phyloP scores from a whole-genome alignment of 192 early-diverging fungal genomes.

The Dissophora globulifera region DNA sequence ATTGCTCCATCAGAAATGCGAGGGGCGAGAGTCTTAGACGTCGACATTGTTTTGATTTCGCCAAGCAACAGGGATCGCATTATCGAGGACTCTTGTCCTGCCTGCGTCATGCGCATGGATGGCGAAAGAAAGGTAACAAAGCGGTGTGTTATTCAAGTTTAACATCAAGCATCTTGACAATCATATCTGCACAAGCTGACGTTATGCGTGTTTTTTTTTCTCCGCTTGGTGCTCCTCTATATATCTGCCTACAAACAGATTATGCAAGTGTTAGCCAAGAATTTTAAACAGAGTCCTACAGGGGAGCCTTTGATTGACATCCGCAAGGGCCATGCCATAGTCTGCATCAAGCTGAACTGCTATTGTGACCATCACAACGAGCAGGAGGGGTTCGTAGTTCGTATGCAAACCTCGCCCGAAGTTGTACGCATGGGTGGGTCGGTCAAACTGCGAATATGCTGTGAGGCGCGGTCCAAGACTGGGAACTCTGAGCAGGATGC shows the following conservation, averaged over 20 bases:
- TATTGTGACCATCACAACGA: slow-evolving; percentile 52
- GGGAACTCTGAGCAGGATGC: slow-evolving; percentile 35
- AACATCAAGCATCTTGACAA: no score
- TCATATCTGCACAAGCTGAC: no score
- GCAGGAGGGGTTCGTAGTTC: slow-evolving; percentile 48
- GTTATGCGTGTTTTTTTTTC: no score
- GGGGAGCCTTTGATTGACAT: slow-evolving; percentile 49
- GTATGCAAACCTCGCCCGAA: slow-evolving; percentile 36
- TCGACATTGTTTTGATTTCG: slow-evolving; percentile 45
- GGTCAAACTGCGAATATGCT: slow-evolving; percentile 51
- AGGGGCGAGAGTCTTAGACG: slow-evolving; percentile 47
- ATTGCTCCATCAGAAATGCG: slow-evolving; percentile 44
- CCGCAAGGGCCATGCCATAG: slow-evolving; percentile 42
- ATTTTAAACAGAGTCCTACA: slow-evolving; percentile 42
- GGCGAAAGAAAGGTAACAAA: slow-evolving; percentile 40
- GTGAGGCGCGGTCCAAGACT: slow-evolving; percentile 44
- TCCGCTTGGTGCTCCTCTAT: no score
- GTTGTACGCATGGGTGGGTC: slow-evolving; percentile 47
- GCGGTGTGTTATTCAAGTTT: no score
- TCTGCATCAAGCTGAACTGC: slow-evolving; percentile 52
- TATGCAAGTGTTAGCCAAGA: slow-evolving; percentile 50
- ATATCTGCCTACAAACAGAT: slow-evolving; percentile 14
- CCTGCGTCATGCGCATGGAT: slow-evolving; percentile 54
- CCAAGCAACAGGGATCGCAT: slow-evolving; percentile 41
- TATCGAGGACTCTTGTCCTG: slow-evolving; percentile 51